Base-by-base conservation (phyloP, 768 basidiomycete species). In the Lentinula lateritia region DNA sequence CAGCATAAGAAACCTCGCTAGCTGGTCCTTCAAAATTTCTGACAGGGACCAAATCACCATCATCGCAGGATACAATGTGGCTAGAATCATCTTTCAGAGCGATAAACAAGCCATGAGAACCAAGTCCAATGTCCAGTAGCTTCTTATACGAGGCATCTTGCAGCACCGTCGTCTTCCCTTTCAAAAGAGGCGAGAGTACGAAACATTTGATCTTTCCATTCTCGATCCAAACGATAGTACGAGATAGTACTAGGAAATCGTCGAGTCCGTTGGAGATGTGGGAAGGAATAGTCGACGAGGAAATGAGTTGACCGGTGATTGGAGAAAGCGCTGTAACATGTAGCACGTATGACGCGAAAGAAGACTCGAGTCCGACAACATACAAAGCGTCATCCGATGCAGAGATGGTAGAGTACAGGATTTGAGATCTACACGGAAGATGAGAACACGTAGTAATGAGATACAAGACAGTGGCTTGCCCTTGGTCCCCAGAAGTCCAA, bases 401-500 rank as follows among this genome's bases (percentile, higher is more conserved):
- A 7, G 85, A 70, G 9, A 96, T 70, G 61, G 85, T 82, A 5
- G 87, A 83, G 70, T 88, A 85, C 34, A 90, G 74, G 6, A 86
- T 77, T 6, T 84, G 77, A 1, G 86, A 85, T 18, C 93, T 94
- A 64, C 8, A 50, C 5, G 5, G 13, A 43, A 9, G 36, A 20
- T 32, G 57, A 23, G 15, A 52, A 39, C 38, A 53, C 12, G n/a
- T 20, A 18, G 3, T 16, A 58, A 34, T 23, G 34, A 8, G 8
- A 35, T 8, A 54, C 36, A 32, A 53, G 42, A 41, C n/a, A 52
- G 39, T 48, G 42, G 1, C 85, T 65, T 67, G 92, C 91, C 78
- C 81, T 53, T 86, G 80, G 68, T 90, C 89, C 13, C 78, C 76
- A 23, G 86, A 80, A n/a, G 77, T 79, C 89, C 92, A 94, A 1